Base-by-base conservation (phyloP, 2,329 filamentous ascomycete genomes). In the Colletotrichum nymphaeae region DNA sequence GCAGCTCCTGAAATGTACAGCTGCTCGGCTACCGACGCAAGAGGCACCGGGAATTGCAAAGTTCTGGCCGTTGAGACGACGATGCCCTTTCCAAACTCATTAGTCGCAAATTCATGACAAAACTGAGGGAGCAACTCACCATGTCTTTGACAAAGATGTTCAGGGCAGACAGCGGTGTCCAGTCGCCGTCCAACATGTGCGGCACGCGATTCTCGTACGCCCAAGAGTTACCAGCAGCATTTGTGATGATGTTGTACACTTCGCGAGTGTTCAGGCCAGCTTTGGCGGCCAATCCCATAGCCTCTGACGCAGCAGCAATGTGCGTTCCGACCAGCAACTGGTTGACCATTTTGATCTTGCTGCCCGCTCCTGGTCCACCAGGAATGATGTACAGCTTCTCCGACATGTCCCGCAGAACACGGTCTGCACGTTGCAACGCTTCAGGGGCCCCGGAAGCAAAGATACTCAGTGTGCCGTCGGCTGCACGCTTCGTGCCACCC, bases 401-500 rank as follows among this genome's bases (percentile, higher is more conserved):
- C 1, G 89, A 87, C 85, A 93, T 88, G 72, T 86, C 85, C 53
- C 88, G 83, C 1, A 93, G 83, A 4, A 93, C 79, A 49, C 84
- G 85, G n/a, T 85, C 84, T 0, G 88, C 89, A 49, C 85, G 85
- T 57, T 86, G 81, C 2, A 93, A 80, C 3, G 87, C 87, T 3
- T 84, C 83, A 0, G 85, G 81, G 0, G 86, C 82, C 0, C 87
- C 91, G 1, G 88, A 87, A 0, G 90, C 89, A 83, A 93, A 91
- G 73, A 93, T 92, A 0, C 88, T 90, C 5, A 95, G 83, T 0
- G 93, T 94, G 4, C 93, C 93, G 62, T 93, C 88, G 0, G 91
- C 92, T 1, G 93, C 93, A 42, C 93, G 87, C 11, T 88, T 86
- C 0, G 91, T 89, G 1, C 93, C 93, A 0, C 93, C 93, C 0